Evolutionary conservation across 495 filamentous ascomycete species (phyloP).

Genomic region (Cladorrhinum samala): DNA sequence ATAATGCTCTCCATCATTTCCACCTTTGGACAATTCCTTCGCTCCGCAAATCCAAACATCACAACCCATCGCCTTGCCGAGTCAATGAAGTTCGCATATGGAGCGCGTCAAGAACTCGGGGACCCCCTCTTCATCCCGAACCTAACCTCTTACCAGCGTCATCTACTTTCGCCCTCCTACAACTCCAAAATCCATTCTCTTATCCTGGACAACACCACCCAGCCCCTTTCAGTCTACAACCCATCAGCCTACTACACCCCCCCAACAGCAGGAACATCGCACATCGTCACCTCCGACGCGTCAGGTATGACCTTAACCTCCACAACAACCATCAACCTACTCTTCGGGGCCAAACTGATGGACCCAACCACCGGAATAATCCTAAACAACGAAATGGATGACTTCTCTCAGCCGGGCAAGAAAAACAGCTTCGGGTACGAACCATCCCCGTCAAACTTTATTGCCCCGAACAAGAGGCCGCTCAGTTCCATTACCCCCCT

Average conservation of each 20-base stretch:
- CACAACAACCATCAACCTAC: constrained; percentile 78
- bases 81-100: constrained; percentile 83
- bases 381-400: constrained; percentile 87
- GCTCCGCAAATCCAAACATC: constrained; percentile 30
- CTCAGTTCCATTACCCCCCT: constrained; percentile 72
- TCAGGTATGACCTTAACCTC: constrained; percentile 64
- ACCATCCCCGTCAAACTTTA: constrained; percentile 73
- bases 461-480: constrained; percentile 74
- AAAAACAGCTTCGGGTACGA: constrained; percentile 77
- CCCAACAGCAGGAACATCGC: constrained; percentile 63
- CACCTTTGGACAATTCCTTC: constrained; percentile 64
- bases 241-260: constrained; percentile 38
- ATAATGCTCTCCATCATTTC: constrained; percentile 71
- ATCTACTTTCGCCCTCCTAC: constrained; percentile 57
- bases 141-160: constrained; percentile 38
- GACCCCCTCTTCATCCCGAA: constrained; percentile 68
- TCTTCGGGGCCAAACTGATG: constrained; percentile 73
- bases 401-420: constrained; percentile 72
- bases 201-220: constrained; percentile 65
- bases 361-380: constrained; percentile 77
- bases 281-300: constrained; percentile 63
- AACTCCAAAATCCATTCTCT: constrained; percentile 52
- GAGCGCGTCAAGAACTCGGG: constrained; percentile 59
- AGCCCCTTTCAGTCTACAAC: constrained; percentile 65
- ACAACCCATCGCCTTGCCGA: constrained; percentile 80